Base-by-base conservation (phyloP, 2,329 filamentous ascomycete genomes). In the Xylariaceae sp. region DNA sequence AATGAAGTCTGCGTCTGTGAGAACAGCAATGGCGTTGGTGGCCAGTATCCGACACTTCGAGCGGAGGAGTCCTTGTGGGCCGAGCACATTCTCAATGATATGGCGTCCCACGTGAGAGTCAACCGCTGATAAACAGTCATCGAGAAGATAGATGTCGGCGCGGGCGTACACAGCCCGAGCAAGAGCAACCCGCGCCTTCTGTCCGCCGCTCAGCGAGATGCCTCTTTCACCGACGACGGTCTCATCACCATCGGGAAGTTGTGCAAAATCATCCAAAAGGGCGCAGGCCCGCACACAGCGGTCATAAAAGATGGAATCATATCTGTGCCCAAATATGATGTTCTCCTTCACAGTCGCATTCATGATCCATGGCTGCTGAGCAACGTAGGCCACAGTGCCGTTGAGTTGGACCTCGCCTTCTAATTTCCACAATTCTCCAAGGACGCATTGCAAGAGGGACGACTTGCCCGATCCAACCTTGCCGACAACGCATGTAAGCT, bases 311-410 rank as follows among this genome's bases (percentile, higher is more conserved):
- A 81, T 74, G 5, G 89, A 80, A 59, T 98, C 90, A 68, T 84
- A 95, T 29, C 86, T 80, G 61, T 98, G 88, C 2, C 92, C 92
- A 53, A 98, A 98, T 4, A 95, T 71, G 47, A 98, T 94, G 55
- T 98, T 98, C 55, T 98, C 92, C 50, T 88, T 86, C 36, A 98
- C 89, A 19, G 85, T 94, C 7, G 92, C 92, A 55, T 98, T 98
- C 80, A 96, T 90, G 33, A 98, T 84, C 92, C 93, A 98, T 14
- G 88, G 70, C 51, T 85, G 80, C 58, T 98, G 93, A 12, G 88
- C 85, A 38, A 94, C 92, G 56, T 96, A 98, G 2, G 92, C 92
- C 25, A 87, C 75, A 18, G 72, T 77, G 29, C 92, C 93, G 47
- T 84, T 80, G 8, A 98, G 71, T 35, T 83, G 70, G 4, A 95